Evolutionary conservation across 192 early-diverging fungal species (phyloP), one percentile per base, ranked within the genome.

Genomic region (Dissophora ornata): DNA sequence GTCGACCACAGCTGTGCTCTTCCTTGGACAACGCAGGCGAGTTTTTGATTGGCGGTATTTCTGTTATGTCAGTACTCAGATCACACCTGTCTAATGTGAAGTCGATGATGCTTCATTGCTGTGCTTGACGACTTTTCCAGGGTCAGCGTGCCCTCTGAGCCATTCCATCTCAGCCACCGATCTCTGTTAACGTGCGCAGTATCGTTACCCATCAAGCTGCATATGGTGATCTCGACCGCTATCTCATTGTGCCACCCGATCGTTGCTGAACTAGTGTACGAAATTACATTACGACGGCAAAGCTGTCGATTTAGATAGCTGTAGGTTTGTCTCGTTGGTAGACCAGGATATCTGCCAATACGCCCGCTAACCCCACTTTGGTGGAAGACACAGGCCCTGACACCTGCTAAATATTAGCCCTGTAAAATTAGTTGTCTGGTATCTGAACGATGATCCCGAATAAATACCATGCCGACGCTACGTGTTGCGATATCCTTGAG

Each of bases 261-360:
- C 51, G 34, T 1, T n/a, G 13, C 41, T 33, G 1, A 0, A 65
- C 41, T 19, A 65, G 13, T 22, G 34, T 46, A n/a, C 25, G 2
- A 51, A 65, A 65, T 19, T 53, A n/a, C n/a, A 30, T 2, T n/a
- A 65, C 62, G 18, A 65, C 62, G 9, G 62, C 62, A 3, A 26
- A 44, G 52, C 54, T 65, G 34, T 65, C 62, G 12, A 55, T 41
- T 8, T 40, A 33, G 6, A 65, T 22, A 2, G 28, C 44, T 4
- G 33, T 36, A 2, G 9, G 2, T 1, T 2, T 46, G 15, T 46
- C 19, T 4, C 62, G 11, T n/a, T 50, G 62, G 48, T 51, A 45
- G 11, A 40, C 38, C 13, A 65, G 13, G 13, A 65, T 65, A 2
- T 38, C 49, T 0, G 49, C 41, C 3, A 65, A 28, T 4, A 65